Base-by-base conservation (phyloP, 805 yeast genomes). In the Candida ipomoeae region DNA sequence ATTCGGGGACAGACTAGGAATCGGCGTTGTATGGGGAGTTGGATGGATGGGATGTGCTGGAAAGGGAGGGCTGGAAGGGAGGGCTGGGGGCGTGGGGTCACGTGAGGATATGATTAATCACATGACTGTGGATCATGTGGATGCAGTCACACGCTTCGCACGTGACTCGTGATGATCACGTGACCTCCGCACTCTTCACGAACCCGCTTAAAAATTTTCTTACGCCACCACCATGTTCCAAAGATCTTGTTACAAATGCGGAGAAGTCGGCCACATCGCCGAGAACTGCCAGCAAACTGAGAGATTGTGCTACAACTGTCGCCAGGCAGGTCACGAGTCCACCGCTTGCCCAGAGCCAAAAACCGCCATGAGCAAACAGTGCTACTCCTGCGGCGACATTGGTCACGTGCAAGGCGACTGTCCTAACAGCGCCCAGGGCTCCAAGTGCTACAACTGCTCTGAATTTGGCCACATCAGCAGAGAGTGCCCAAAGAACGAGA, bases 381-480 rank as follows among this genome's bases (percentile, higher is more conserved):
- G 97, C 73, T 90, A 87, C 84, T 86, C 86, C 70, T 90, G 97
- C 74, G 94, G 94, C 63, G 87, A 85, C 68, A 79, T 85, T 51
- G 97, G 96, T 50, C 97, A 90, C 66, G 84, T 90, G 61, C 89
- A 86, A 70, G 74, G 86, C 46, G 96, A 90, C 67, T 90, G 97
- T 74, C 80, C 85, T 32, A 77, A 78, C 59, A 81, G 79, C 65
- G 77, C 74, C 62, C 84, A 69, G 75, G 83, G 84, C 53, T 70
- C 84, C 58, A 86, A 87, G 68, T 89, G 96, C 73, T 89, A 83
- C 85, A 81, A 78, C 75, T 86, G 92, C 66, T 80, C 83, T 56
- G 79, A 79, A 66, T 75, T 82, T 53, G 96, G 96, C 55, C 96
- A 89, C 76, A 79, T 88, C 59, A 86, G 96, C 51, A 86, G 82